phyloP scores from a whole-genome alignment of 768 basidiomycete genomes.

The Mycena amicta region DNA sequence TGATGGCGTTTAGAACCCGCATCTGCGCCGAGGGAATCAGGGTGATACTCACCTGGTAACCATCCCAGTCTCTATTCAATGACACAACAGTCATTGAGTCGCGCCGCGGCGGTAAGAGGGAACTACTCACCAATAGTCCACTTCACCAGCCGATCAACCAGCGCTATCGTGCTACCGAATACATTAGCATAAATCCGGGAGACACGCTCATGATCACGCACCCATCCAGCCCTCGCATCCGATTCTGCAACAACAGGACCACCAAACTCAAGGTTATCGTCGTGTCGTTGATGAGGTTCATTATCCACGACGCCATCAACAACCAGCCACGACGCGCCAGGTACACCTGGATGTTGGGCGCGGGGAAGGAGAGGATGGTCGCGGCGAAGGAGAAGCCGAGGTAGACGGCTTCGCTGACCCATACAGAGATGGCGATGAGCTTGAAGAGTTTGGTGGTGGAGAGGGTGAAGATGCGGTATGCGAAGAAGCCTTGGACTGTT shows the following conservation, averaged over 20 bases:
- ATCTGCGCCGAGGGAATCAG: neutral
- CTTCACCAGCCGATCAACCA: constrained; percentile 5
- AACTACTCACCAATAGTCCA: constrained; percentile 7
- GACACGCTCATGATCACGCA: neutral
- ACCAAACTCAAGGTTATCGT: neutral
- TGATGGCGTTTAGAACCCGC: neutral
- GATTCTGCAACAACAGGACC: neutral
- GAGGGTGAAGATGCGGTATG: constrained; percentile 4
- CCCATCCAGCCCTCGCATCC: neutral
- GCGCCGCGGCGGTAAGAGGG: neutral
- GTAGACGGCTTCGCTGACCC: neutral
- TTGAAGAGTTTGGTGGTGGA: neutral
- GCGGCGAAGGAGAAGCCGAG: neutral
- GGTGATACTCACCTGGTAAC: neutral
- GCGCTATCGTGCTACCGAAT: neutral
- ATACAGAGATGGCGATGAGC: neutral
- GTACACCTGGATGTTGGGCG: neutral
- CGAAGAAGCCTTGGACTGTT: constrained; percentile 14
- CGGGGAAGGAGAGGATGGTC: neutral
- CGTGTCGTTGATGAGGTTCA: neutral
- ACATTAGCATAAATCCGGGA: neutral
- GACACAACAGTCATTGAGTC: neutral
- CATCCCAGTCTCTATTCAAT: constrained; percentile 2
- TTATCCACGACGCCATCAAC: neutral
- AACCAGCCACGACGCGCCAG: neutral